phyloP scores from a whole-genome alignment of 768 basidiomycete genomes.

The Suillus spraguei region DNA sequence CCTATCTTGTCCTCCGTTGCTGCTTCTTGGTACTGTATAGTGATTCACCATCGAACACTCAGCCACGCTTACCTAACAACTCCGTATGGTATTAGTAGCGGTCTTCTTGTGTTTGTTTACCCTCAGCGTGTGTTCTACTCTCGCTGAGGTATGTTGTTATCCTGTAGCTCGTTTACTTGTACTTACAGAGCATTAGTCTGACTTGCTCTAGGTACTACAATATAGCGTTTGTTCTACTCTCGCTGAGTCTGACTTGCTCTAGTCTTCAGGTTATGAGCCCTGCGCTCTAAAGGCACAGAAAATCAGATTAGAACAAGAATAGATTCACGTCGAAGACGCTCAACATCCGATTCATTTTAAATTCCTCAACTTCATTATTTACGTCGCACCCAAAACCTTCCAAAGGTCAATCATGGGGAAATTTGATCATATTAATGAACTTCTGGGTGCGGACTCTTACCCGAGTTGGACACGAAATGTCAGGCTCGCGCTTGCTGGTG shows the following conservation, averaged over 20 bases:
- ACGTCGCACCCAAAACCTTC: too few species aligned
- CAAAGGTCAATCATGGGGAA: too few species aligned
- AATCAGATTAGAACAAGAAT: too few species aligned
- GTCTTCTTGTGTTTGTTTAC: not conserved
- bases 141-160: not conserved
- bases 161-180: not conserved
- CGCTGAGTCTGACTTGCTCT: slow-evolving; percentile 2
- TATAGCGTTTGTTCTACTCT: not conserved
- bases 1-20: not conserved
- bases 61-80: not conserved
- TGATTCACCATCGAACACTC: not conserved
- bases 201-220: slow-evolving; percentile 1
- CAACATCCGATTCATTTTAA: too few species aligned
- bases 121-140: not conserved
- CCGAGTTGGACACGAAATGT: too few species aligned
- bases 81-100: not conserved
- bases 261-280: too few species aligned
- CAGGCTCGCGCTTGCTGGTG: too few species aligned
- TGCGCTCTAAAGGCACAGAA: too few species aligned
- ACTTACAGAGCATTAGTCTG: slow-evolving; percentile 1
- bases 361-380: too few species aligned
- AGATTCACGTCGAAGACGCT: too few species aligned
- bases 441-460: too few species aligned
- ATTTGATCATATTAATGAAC: too few species aligned
- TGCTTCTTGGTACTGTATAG: not conserved